Percentiles rank a stretch among this genome's conserved stretches.
These are phyloP conservation scores for Rhizophagus clarus DNA, from an alignment of 192 early-diverging fungal species.

Conservation along the genomic window DNA sequence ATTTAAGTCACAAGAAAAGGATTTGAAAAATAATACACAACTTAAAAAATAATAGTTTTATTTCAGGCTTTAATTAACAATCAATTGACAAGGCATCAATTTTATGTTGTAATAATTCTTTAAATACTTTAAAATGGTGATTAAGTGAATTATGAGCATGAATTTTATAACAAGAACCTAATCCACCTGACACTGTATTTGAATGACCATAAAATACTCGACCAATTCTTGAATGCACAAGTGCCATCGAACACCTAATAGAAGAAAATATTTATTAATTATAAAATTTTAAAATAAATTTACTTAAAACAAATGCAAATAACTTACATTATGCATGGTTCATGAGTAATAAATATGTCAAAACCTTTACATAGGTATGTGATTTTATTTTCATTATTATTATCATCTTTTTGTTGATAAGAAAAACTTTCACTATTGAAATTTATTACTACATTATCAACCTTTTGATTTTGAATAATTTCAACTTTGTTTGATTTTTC, in stretches of 20 bases:
- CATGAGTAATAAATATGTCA: conserved; percentile 78
- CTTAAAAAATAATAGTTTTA: no score
- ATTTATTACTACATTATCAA: neutral
- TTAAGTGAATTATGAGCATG: conserved; percentile 72
- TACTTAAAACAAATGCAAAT: neutral
- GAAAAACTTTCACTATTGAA: neutral
- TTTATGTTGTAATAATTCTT: conserved; percentile 3
- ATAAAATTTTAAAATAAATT: conserved; percentile 1
- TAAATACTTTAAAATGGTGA: conserved; percentile 70
- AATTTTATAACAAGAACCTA: conserved; percentile 66
- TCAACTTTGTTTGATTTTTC: neutral
- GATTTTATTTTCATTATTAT: neutral
- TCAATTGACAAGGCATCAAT: conserved; percentile 20
- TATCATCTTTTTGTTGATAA: conserved; percentile 18
- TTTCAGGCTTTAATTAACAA: no score
- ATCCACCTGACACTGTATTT: conserved; percentile 49
- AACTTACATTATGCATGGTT: conserved; percentile 87
- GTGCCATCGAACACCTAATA: conserved; percentile 82
- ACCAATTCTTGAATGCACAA: conserved; percentile 90
- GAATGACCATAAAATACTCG: conserved; percentile 77
- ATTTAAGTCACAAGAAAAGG: no score
- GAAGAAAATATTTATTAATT: conserved; percentile 30
- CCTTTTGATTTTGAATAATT: conserved; percentile 31
- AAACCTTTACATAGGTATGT: conserved; percentile 82
- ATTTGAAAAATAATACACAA: no score